Evolutionary conservation across 139 green algal genomes (phyloP).

Genomic region (Pycnococcus provasolii): DNA sequence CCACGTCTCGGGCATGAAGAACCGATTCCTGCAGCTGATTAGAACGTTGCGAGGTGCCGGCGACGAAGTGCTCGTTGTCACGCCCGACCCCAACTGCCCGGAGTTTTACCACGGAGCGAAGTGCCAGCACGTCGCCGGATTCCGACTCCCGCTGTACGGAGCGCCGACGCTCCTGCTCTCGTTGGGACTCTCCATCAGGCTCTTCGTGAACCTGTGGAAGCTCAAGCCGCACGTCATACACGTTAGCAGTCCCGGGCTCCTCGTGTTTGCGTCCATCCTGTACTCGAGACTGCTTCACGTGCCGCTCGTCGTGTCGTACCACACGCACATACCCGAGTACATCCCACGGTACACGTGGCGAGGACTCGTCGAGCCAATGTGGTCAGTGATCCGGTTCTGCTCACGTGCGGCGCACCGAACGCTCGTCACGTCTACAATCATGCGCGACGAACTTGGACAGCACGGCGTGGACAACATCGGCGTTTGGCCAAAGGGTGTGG

Average conservation of each 20-base stretch:
- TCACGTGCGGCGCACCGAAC: constrained; percentile 44
- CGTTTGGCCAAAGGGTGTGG: constrained; percentile 75
- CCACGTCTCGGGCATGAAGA: constrained; percentile 70
- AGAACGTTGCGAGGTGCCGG: constrained; percentile 58
- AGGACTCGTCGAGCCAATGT: constrained; percentile 74
- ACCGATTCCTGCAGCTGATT: constrained; percentile 80
- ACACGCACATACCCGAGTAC: constrained; percentile 91
- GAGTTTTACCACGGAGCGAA: constrained; percentile 67
- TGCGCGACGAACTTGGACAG: constrained; percentile 29
- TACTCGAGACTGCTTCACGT: constrained; percentile 77
- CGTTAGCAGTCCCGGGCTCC: constrained; percentile 55
- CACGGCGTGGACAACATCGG: constrained; percentile 10
- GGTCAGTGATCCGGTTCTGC: constrained; percentile 78
- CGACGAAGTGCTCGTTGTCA: constrained; percentile 75
- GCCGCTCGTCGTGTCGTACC: constrained; percentile 88
- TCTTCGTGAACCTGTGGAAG: constrained; percentile 20
- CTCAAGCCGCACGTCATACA: constrained; percentile 66
- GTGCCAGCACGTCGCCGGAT: constrained; percentile 38
- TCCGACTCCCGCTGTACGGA: constrained; percentile 53
- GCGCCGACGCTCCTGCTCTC: constrained; percentile 61
- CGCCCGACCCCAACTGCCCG: constrained; percentile 40
- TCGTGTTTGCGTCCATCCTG: constrained; percentile 66
- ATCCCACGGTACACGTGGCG: constrained; percentile 55
- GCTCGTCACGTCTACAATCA: constrained; percentile 31
- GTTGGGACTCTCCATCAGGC: constrained; percentile 40